phyloP scores from a whole-genome alignment of 1,284 basidiomycete species.

The Tausonia pullulans region DNA sequence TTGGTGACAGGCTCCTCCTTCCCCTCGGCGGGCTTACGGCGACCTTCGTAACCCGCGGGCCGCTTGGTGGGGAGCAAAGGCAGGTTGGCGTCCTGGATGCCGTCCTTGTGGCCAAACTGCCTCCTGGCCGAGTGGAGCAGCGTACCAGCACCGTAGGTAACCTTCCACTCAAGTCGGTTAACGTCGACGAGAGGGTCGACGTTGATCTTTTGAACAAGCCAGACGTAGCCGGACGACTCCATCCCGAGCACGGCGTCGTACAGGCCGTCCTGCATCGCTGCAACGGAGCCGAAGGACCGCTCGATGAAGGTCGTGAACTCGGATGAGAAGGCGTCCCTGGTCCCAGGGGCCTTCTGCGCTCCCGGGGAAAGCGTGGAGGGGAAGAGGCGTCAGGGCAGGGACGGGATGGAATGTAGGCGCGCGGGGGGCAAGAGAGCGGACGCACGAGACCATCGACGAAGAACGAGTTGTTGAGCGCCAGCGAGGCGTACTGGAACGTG shows the following conservation, averaged over 20 bases:
- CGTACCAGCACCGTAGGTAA: constrained; percentile 83
- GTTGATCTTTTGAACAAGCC: constrained; percentile 62
- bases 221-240: constrained; percentile 74
- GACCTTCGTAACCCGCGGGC: background rate
- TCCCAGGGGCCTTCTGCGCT: background rate
- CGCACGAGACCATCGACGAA: constrained; percentile 77
- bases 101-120: constrained; percentile 29
- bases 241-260: constrained; percentile 65
- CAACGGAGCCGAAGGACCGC: constrained; percentile 50
- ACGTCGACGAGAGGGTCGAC: constrained; percentile 26
- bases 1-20: background rate
- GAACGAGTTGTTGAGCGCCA: constrained; percentile 90
- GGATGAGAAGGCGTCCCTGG: constrained; percentile 16
- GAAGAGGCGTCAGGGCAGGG: background rate
- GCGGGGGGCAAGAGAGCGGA: constrained; percentile 19
- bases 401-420: background rate
- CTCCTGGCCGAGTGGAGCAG: constrained; percentile 51
- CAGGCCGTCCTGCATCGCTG: constrained; percentile 62
- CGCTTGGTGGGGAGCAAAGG: background rate
- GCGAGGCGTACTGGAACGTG: constrained; percentile 82
- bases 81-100: background rate
- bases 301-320: constrained; percentile 40
- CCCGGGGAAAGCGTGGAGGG: background rate
- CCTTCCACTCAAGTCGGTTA: constrained; percentile 52
- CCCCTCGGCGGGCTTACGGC: background rate